phyloP scores from a whole-genome alignment of 805 yeast species.

The Teunomyces funiuensis region DNA sequence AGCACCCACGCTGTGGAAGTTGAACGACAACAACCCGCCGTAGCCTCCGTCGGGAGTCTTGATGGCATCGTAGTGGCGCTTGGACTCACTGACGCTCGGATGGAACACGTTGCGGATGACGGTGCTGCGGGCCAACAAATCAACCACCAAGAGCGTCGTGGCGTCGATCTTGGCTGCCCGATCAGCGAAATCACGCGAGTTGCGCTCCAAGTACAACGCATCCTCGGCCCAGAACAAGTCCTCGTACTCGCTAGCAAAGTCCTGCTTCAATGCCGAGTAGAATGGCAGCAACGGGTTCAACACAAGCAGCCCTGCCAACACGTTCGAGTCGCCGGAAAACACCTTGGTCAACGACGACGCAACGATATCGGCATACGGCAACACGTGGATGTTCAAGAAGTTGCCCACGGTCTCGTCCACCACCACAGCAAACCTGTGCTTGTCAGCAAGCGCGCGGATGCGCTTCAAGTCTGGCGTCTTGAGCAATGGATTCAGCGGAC shows the following conservation, averaged over 20 bases:
- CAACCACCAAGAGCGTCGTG: constrained; percentile 55
- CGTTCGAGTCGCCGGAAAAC: constrained; percentile 92
- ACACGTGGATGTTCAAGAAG: constrained; percentile 75
- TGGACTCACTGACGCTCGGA: constrained; percentile 60
- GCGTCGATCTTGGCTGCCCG: constrained; percentile 59
- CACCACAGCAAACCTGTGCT: constrained; percentile 73
- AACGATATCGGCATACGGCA: constrained; percentile 82
- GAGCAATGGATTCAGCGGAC: constrained; percentile 92
- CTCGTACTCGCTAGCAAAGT: constrained; percentile 53
- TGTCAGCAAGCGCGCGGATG: constrained; percentile 63
- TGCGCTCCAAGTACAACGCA: constrained; percentile 86
- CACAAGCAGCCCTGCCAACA: constrained; percentile 89
- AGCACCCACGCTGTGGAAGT: constrained; percentile 60
- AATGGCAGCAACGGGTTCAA: constrained; percentile 63
- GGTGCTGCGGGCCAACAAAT: constrained; percentile 48
- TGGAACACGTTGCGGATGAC: constrained; percentile 67
- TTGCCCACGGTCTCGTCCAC: constrained; percentile 96
- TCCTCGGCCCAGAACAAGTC: constrained; percentile 92
- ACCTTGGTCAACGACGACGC: constrained; percentile 88
- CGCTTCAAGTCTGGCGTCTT: constrained; percentile 76
- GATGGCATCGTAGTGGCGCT: constrained; percentile 66
- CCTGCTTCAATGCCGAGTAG: constrained; percentile 50
- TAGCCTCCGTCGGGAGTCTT: constrained; percentile 77
- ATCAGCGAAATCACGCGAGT: constrained; percentile 81
- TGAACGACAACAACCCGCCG: constrained; percentile 80